These are phyloP conservation scores for Noccaea bulbosa DNA, from an alignment of 345 rosid species.

Conservation along the genomic window DNA sequence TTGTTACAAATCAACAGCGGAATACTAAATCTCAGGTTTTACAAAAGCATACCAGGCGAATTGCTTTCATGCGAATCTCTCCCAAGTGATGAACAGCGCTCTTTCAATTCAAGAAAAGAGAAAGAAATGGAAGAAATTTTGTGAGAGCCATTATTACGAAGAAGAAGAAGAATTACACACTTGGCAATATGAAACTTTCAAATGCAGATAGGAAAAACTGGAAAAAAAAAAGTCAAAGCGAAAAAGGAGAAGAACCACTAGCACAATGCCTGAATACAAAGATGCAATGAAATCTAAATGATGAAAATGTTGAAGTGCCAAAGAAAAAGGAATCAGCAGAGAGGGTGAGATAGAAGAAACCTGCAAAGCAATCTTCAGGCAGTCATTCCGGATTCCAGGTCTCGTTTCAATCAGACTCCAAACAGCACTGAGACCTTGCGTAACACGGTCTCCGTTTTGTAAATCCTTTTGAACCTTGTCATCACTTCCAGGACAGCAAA, in stretches of 20 bases:
- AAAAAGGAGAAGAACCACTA: slow-evolving; percentile 21
- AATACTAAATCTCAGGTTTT: slow-evolving; percentile 24
- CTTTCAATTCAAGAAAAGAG: slow-evolving; percentile 49
- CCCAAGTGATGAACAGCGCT: slow-evolving; percentile 91
- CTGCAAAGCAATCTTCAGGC: slow-evolving; percentile 96
- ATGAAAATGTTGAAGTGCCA: slow-evolving; percentile 18
- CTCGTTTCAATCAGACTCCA: slow-evolving; percentile 89
- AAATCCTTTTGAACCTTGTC: slow-evolving; percentile 66
- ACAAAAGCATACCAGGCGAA: slow-evolving; percentile 71
- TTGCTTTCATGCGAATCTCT: slow-evolving; percentile 99
- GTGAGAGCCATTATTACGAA: slow-evolving; percentile 25
- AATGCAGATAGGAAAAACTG: slow-evolving; percentile 1
- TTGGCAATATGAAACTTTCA: background rate
- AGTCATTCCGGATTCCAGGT: slow-evolving; percentile 80
- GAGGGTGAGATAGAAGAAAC: slow-evolving; percentile 47
- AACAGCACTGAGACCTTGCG: slow-evolving; percentile 94
- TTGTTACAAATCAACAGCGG: slow-evolving; percentile 10
- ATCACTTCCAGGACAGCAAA: slow-evolving; percentile 73
- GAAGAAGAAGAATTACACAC: slow-evolving; percentile 11
- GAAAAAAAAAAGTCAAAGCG: background rate
- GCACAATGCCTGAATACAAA: slow-evolving; percentile 17
- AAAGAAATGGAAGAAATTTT: slow-evolving; percentile 21
- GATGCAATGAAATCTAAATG: slow-evolving; percentile 1
- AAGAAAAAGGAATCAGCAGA: slow-evolving; percentile 22
- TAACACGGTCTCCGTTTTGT: slow-evolving; percentile 88